A percentile compares a stretch with the other conserved stretches of the same genome.
These are phyloP conservation scores for Spiromastix sp. DNA, from an alignment of 2,329 filamentous ascomycete genomes.

Conservation along the genomic window DNA sequence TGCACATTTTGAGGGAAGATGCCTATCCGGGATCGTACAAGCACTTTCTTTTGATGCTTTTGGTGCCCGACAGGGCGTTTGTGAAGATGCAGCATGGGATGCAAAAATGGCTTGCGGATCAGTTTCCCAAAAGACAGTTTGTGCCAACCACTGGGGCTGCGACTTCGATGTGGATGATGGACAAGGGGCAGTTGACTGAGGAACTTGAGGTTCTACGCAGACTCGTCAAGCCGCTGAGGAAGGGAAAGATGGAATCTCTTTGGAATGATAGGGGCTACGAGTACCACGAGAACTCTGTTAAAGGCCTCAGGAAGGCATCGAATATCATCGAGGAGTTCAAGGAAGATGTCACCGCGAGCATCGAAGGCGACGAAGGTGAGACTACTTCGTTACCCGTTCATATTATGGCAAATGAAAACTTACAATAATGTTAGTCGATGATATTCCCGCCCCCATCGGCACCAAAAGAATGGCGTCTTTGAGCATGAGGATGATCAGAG, in stretches of 20 bases:
- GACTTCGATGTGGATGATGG: constrained; percentile 7
- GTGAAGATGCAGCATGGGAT: constrained; percentile 56
- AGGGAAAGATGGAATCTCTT: constrained; percentile 8
- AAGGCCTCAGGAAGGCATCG: constrained; percentile 13
- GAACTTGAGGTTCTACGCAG: constrained; percentile 17
- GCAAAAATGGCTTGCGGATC: constrained; percentile 51
- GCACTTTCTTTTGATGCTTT: constrained; percentile 17
- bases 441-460: no score
- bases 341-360: constrained; percentile 8
- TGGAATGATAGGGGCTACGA: constrained; percentile 10
- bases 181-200: constrained; percentile 13
- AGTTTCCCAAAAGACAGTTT: constrained; percentile 3
- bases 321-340: constrained; percentile 17
- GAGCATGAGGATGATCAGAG: constrained; percentile 3
- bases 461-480: neutral
- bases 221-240: constrained; percentile 15
- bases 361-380: constrained; percentile 11
- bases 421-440: no score
- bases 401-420: no score
- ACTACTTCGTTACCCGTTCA: no score
- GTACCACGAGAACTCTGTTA: constrained; percentile 5
- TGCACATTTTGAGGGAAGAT: constrained; percentile 6
- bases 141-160: neutral
- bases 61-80: constrained; percentile 43
- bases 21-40: constrained; percentile 15